These are phyloP conservation scores for Isabelozyma gotoi DNA, from an alignment of 805 yeast species.

Conservation along the genomic window DNA sequence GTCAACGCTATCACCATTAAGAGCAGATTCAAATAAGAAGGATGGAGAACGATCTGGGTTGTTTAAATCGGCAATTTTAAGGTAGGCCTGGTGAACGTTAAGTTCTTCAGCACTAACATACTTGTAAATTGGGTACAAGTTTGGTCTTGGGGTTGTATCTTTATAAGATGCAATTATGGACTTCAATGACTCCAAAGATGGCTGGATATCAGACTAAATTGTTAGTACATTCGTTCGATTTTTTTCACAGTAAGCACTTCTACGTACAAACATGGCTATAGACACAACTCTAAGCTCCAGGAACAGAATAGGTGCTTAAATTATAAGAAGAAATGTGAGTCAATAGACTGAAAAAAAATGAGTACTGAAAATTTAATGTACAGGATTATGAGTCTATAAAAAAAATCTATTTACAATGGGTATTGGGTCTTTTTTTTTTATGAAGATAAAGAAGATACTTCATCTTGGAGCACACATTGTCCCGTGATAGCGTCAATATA, in stretches of 20 bases:
- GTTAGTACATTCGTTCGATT: slow-evolving; percentile 17
- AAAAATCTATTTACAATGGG: neutral
- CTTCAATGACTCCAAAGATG: slow-evolving; percentile 30
- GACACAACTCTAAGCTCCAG: too few species aligned
- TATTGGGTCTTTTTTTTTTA: neutral
- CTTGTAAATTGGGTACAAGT: slow-evolving; percentile 79
- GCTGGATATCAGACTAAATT: slow-evolving; percentile 31
- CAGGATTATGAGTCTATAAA: slow-evolving; percentile 3
- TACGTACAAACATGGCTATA: slow-evolving; percentile 28
- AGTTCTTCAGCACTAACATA: slow-evolving; percentile 72
- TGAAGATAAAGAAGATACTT: neutral
- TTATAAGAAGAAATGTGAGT: slow-evolving; percentile 4
- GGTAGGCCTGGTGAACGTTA: slow-evolving; percentile 88
- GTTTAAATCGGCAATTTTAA: slow-evolving; percentile 72
- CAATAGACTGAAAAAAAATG: slow-evolving; percentile 4
- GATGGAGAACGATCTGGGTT: slow-evolving; percentile 56
- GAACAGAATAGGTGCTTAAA: neutral
- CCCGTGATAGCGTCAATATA: slow-evolving; percentile 42
- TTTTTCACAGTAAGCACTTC: neutral
- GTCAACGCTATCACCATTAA: slow-evolving; percentile 84
- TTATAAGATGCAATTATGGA: slow-evolving; percentile 16
- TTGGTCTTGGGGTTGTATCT: slow-evolving; percentile 35
- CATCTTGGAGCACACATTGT: slow-evolving; percentile 28
- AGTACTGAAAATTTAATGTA: slow-evolving; percentile 8
- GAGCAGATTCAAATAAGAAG: slow-evolving; percentile 85